Conservation (phyloP, 805 yeast genomes). For the Starmerella khaoyaiensis region DNA sequence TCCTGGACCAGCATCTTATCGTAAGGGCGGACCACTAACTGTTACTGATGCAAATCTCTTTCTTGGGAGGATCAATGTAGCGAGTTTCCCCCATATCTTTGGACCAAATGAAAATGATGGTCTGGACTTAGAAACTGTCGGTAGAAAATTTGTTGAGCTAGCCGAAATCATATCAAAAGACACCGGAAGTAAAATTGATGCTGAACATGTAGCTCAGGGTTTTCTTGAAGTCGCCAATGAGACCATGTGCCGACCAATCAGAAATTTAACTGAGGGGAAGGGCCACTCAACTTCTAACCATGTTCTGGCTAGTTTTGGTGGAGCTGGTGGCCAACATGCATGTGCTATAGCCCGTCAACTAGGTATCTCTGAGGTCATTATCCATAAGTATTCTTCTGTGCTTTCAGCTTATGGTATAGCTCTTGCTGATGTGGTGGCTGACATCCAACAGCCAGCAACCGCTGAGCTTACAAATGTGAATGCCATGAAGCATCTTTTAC, state of each 20-base stretch:
- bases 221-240: constrained; percentile 75
- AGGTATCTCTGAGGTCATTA: constrained; percentile 54
- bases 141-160: constrained; percentile 39
- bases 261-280: constrained; percentile 72
- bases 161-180: constrained; percentile 47
- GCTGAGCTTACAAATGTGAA: constrained; percentile 29
- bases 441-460: constrained; percentile 62
- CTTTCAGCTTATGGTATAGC: constrained; percentile 82
- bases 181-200: constrained; percentile 34
- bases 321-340: constrained; percentile 91
- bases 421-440: constrained; percentile 73
- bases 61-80: constrained; percentile 59
- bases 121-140: constrained; percentile 44
- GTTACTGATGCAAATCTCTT: constrained; percentile 75
- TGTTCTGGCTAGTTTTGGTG: constrained; percentile 73
- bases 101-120: constrained; percentile 69
- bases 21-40: constrained; percentile 73
- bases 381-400: constrained; percentile 72
- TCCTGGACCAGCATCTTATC: constrained; percentile 81
- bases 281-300: constrained; percentile 59
- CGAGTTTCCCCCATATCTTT: constrained; percentile 65
- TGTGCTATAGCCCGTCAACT: constrained; percentile 58
- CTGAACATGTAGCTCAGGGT: constrained; percentile 66
- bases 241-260: constrained; percentile 80
- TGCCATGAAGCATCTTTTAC: constrained; percentile 29